phyloP scores from a whole-genome alignment of 2,329 filamentous ascomycete genomes.

The Aspergillus pseudoterreus region DNA sequence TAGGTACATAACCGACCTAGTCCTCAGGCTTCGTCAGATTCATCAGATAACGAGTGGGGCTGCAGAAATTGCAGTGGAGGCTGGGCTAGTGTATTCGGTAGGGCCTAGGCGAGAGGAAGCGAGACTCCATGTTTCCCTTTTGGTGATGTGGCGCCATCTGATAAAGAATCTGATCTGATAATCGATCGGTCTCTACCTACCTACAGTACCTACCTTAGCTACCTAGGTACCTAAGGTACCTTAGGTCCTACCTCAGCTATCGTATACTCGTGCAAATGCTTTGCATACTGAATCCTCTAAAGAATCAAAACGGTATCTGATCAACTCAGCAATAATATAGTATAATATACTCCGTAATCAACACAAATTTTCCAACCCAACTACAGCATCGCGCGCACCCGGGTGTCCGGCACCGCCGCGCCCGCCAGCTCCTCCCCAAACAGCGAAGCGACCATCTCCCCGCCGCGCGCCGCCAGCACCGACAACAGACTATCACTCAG shows the following conservation, averaged over 20 bases:
- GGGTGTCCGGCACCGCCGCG: conserved; percentile 29
- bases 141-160: conserved; percentile 21
- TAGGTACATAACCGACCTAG: no score
- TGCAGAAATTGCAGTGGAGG: background rate
- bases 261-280: no score
- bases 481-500: conserved; percentile 79
- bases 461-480: conserved; percentile 69
- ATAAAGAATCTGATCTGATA: conserved; percentile 26
- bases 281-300: no score
- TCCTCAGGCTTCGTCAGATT: background rate
- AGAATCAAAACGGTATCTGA: background rate
- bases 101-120: no score
- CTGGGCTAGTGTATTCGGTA: background rate
- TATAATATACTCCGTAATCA: no score
- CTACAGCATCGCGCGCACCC: conserved; percentile 31
- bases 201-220: background rate
- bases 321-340: conserved; percentile 1
- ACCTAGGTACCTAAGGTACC: background rate
- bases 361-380: no score
- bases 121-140: background rate
- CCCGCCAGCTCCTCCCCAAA: conserved; percentile 51
- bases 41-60: background rate
- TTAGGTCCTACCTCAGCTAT: no score
- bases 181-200: conserved; percentile 3
- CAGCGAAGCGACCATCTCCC: conserved; percentile 73